Evolutionary conservation across 768 basidiomycete species (phyloP), one percentile per base, ranked within the genome.

Genomic region (Tremella fuciformis): DNA sequence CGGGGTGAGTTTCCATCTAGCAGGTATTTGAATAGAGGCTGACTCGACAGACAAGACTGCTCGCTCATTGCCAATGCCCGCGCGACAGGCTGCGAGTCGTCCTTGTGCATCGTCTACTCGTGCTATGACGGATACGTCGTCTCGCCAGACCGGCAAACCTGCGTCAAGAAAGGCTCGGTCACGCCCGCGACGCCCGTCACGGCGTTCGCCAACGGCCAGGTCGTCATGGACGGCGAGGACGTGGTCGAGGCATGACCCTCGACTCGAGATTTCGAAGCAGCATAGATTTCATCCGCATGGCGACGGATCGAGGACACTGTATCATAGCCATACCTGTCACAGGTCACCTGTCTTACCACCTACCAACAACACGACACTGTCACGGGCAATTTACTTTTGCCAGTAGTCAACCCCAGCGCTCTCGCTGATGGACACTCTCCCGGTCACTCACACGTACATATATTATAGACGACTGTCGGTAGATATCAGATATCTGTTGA

Each of bases 111-210:
- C 22, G 74, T 77, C 8, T 73, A 74, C 58, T 68, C 68, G 3
- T 77, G 76, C 48, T 64, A 59, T 18, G 69, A 71, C 11, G 76
- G 76, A 18, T 77, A 70, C 58, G 66, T 71, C 49, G 67, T 72
- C 9, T 67, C 72, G 0, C 65, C 69, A 13, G 76, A 75, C 53
- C 54, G 68, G 25, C 51, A 50, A 51, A 50, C 60, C 6, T 76
- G 75, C 50, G 62, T 76, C 53, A 70, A 67, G 57, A 66, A 62
- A 51, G 68, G 62, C 15, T 56, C 69, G 6, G 57, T 50, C 6
- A 60, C 57, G 18, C 63, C 69, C 1, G 65, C 69, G 6, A 67
- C 66, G 25, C 69, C 69, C 1, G 42, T 70, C 22, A 70, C 69
- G 6, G 66, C 69, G 4, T 26, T 64, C 41, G 34, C 19, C 34